Evolutionary conservation across 352 stramenopile species (phyloP), one percentile per base, ranked within the genome.

Genomic region (Globisporangium ultimum): DNA sequence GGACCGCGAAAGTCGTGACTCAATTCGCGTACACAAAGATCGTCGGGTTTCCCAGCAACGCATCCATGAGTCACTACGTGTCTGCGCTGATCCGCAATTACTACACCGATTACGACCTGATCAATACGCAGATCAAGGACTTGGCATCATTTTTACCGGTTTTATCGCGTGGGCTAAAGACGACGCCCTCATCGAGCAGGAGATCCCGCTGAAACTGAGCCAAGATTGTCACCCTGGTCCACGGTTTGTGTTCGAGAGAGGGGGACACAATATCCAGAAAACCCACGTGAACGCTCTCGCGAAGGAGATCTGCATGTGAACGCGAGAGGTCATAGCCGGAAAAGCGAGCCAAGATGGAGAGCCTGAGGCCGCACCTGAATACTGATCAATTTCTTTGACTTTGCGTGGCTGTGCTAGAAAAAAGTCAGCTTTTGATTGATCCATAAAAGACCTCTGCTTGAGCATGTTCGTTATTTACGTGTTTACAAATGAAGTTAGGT

Each of bases 201-300:
- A 76, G 17, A 72, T 88, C 41, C 72, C 36, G 36, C 36, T 13
- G 36, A 41, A 41, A 12, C 36, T 41, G 36, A 41, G 36, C 36
- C 36, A 41, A 41, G 36, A 41, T 7, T 41, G 36, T 41, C 36
- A 41, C 12, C 36, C 36, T 13, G 61, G 64, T 1, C 66, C 57
- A n/a, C 78, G 75, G 5, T 20, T 88, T 3, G 70, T 50, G n/a
- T 88, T 87, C 48, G 59, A 66, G 8, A 67, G 60, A 2, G 80
- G 77, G 0, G 78, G 78, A 5, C 80, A 88, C 72, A 90, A 88
- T 61, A 68, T 91, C 28, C 80, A 91, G 61, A 88, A 91, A 66
- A 87, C 76, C 20, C 68, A 82, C 34, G 80, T 74, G 0, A 52
- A n/a, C 9, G 52, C 72, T 15, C 43, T 90, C 1, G 76, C 76